Evolutionary conservation across 306 rosid species (phyloP), one percentile per base, ranked within the genome.

Genomic region (Quercus mongolica): DNA sequence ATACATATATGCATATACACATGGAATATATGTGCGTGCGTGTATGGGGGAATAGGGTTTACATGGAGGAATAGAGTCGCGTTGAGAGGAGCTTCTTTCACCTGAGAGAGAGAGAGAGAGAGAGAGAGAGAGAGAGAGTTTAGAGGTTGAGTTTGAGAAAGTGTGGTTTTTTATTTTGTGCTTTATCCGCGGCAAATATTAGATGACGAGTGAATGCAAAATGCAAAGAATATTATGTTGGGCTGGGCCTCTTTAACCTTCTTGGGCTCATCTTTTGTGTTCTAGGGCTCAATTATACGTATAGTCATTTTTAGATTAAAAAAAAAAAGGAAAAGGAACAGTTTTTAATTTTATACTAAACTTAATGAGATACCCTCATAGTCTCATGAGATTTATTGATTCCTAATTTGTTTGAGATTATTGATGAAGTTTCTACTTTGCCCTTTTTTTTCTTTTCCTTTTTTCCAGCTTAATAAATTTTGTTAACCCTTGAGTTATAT

Each of bases 31-130:
- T 30, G 18, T 2, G 21, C 17, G 5, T 6, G 8, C 3, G 13
- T 17, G 5, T 18, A 15, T 33, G 8, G 46, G 46, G 6, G 5
- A 30, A n/a, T 44, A 74, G 71, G 65, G 62, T 80, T 80, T 84
- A 87, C 88, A n/a, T 38, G 72, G 54, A 75, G 52, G 79, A 73
- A 68, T 61, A 68, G 31, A 75, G 64, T 35, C 58, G 58, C 13
- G 3, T 57, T 38, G 75, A 61, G 56, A 58, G 49, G 20, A 54
- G 61, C 64, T 79, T 35, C 72, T 51, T 80, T 74, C 71, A 46
- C 79, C 77, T 59, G 35, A 62, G 71, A 52, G 65, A 38, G 75
- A 59, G 65, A 38, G 73, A 59, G 44, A 31, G 6, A 35, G 41
- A 35, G 8, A 6, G 44, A 35, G 41, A 35, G 41, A 35, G 44